phyloP scores from a whole-genome alignment of 192 early-diverging fungal genomes.

The Coemansia sp. region DNA sequence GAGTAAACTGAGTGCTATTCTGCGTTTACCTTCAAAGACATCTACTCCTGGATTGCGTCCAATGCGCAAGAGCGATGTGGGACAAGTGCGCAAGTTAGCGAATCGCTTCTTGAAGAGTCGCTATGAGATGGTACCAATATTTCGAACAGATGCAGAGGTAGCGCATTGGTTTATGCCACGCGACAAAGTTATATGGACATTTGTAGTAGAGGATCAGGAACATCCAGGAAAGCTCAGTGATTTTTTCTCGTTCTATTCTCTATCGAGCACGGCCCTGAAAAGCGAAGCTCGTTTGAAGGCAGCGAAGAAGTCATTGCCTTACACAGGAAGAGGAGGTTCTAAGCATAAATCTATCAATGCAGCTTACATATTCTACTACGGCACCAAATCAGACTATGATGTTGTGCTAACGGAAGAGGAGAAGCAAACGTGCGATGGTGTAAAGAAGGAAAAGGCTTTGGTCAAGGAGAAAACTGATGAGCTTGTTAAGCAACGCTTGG shows the following conservation, averaged over 20 bases:
- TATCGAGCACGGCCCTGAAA: slow-evolving; percentile 89
- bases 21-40: slow-evolving; percentile 35
- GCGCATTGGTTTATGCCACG: slow-evolving; percentile 88
- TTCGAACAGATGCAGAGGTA: slow-evolving; percentile 80
- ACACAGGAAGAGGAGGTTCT: background rate
- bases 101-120: slow-evolving; percentile 70
- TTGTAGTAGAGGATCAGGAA: slow-evolving; percentile 80
- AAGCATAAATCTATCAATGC: slow-evolving; percentile 68
- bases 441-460: slow-evolving; percentile 48
- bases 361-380: slow-evolving; percentile 96
- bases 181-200: slow-evolving; percentile 85
- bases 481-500: slow-evolving; percentile 57
- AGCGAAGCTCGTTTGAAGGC: slow-evolving; percentile 36
- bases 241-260: slow-evolving; percentile 92
- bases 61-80: slow-evolving; percentile 79
- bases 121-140: slow-evolving; percentile 67
- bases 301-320: background rate
- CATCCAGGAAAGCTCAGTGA: slow-evolving; percentile 70
- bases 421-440: slow-evolving; percentile 39
- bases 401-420: slow-evolving; percentile 35
- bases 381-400: slow-evolving; percentile 51
- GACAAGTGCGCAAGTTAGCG: slow-evolving; percentile 68
- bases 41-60: slow-evolving; percentile 69
- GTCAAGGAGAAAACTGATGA: slow-evolving; percentile 26
- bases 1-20: slow-evolving; percentile 15